These are phyloP conservation scores for Pichia sp. DNA, from an alignment of 1,139 yeast species.

Conservation along the genomic window DNA sequence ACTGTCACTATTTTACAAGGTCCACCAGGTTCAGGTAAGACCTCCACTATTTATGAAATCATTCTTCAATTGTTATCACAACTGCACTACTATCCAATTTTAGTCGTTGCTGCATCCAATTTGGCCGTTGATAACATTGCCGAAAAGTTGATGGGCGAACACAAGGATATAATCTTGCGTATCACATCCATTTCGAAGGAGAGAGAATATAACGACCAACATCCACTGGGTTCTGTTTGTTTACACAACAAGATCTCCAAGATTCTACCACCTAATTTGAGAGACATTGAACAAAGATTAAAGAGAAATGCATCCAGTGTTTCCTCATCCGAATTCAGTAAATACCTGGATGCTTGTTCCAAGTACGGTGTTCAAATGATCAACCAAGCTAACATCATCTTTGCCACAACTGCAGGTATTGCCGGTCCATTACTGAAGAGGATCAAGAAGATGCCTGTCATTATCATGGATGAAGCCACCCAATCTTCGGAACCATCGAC, in stretches of 20 bases:
- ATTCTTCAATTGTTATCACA: conserved; percentile 54
- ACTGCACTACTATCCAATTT: conserved; percentile 45
- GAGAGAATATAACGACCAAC: conserved; percentile 53
- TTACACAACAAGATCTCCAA: conserved; percentile 59
- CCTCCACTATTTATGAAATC: conserved; percentile 86
- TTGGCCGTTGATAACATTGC: conserved; percentile 79
- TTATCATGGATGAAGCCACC: conserved; percentile 68
- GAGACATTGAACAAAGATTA: conserved; percentile 44
- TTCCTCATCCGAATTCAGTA: conserved; percentile 38
- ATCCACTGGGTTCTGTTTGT: conserved; percentile 58
- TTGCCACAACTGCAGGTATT: conserved; percentile 70
- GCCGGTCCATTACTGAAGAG: conserved; percentile 64
- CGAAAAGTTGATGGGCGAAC: conserved; percentile 54
- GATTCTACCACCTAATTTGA: conserved; percentile 44
- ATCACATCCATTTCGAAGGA: conserved; percentile 63
- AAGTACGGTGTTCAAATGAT: conserved; percentile 48
- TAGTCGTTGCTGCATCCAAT: conserved; percentile 75
- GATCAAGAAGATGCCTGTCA: conserved; percentile 58
- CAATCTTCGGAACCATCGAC: conserved; percentile 73
- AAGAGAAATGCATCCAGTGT: conserved; percentile 16
- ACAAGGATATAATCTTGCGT: conserved; percentile 54
- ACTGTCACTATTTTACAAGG: conserved; percentile 85
- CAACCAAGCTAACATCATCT: conserved; percentile 65
- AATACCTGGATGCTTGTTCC: conserved; percentile 44
- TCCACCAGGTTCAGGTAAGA: conserved; percentile 98